Base-by-base conservation (phyloP, 805 yeast species). In the Metschnikowia sp. region DNA sequence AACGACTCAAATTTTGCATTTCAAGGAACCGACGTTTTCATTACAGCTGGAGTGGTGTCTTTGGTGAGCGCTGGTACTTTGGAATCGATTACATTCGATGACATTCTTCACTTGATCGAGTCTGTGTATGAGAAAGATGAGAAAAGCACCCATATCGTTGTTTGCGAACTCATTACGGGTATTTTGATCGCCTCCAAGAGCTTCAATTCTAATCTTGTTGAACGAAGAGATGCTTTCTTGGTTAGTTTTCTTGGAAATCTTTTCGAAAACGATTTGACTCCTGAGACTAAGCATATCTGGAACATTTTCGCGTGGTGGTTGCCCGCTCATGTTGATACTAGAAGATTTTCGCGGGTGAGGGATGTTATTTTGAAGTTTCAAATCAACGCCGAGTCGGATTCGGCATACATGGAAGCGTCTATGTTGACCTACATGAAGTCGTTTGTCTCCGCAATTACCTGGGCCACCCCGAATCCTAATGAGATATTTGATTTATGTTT, bases 251-350 rank as follows among this genome's bases (percentile, higher is more conserved):
- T 87, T 36, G 56, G 59, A 0, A 53, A 60, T 0, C 74, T 83
- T 4, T 70, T 88, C 32, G 68, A 72, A 7, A 66, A 74, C 32
- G 88, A 84, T 39, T 64, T 92, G 46, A 78, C 88, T 1, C 95
- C 89, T 3, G 94, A 90, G 31, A 84, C 83, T 3, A 65, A 76
- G 34, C 78, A 75, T 15, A 81, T 86, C 36, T 94, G 97, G 97
- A 74, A 75, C 32, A 77, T 88, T 0, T 78, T 88, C 42, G 72
- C 84, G 3, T 84, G 88, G 84, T 85, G 89, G 86, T 59, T 82
- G 1, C 86, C 89, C 0, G 64, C 81, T 0, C 83, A 79, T 54
- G 70, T 82, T 34, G 95, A 88, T 62, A 54, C 75, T 41, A 77
- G 96, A 60, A 76, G 96, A 48, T 76, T 79, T 45, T 82, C 84